Evolutionary conservation across 2,329 filamentous ascomycete species (phyloP), one percentile per base, ranked within the genome.

Genomic region (Phyllosticta citribraziliensis): DNA sequence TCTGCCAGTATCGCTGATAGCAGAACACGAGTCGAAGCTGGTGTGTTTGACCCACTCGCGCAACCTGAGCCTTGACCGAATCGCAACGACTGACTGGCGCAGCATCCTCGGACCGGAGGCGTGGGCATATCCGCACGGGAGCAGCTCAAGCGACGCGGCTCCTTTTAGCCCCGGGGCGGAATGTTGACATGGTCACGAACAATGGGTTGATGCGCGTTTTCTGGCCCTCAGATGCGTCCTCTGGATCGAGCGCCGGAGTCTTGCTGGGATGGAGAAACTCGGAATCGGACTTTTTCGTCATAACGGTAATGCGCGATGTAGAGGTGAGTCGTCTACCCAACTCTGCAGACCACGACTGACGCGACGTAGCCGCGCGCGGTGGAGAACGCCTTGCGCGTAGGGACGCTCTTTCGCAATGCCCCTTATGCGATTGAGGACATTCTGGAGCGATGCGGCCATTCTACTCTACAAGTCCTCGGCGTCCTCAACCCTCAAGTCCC

Each of bases 261-360:
- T 85, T 99, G 65, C 89, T 99, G 55, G 94, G 94, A 70, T 99
- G 93, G 91, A 86, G 88, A 69, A 99, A 99, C 74, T 97, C 93
- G 47, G 87, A 88, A 55, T 79, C 91, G 58, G 94, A 99, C 75
- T 80, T 97, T 55, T 88, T 97, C 69, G 92, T 97, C 47, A 86
- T 97, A 56, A 87, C 91, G 25, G 84, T 97, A 55, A 78, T 99
- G 64, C 89, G 96, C 70, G 89, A 94, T 77, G 91, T 96, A 47
- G 91, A 97, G 78, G 90, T 95, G 69, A 72, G 86, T 74, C 57
- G 24, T 57, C 63, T 69, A 60, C 52, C 35, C 14, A 51, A n/a
- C 6, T 24, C 14, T 30, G 19, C 10, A 8, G 22, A 19, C 11
- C 55, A 25, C 10, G 11, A 55, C 58, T 66, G 27, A 65, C 62